These are phyloP conservation scores for Triticum monococcum DNA, from an alignment of 176 grass and related monocot species.

Conservation along the genomic window DNA sequence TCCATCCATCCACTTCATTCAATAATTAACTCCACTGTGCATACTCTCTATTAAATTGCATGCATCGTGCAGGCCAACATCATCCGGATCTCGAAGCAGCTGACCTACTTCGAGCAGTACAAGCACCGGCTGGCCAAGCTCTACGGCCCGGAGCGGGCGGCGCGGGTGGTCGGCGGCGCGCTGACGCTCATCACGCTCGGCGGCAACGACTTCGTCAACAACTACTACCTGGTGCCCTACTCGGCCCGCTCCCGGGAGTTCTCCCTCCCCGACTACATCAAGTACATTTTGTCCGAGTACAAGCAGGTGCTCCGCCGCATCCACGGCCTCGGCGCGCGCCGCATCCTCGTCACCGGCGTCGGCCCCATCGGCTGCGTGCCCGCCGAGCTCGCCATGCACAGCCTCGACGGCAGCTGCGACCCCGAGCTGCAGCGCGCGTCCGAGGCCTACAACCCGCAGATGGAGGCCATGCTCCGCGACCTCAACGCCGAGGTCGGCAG, in stretches of 20 bases:
- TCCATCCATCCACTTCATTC: not conserved
- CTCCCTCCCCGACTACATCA: slow-evolving; percentile 69
- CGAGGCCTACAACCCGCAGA: slow-evolving; percentile 71
- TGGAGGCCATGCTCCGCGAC: slow-evolving; percentile 20
- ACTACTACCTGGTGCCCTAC: slow-evolving; percentile 96
- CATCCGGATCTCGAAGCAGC: slow-evolving; percentile 76
- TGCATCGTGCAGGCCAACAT: slow-evolving; percentile 58
- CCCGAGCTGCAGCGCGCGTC: slow-evolving; percentile 66
- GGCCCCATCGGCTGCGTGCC: slow-evolving; percentile 87
- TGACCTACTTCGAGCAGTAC: slow-evolving; percentile 80
- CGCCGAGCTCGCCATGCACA: slow-evolving; percentile 75
- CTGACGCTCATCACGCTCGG: slow-evolving; percentile 82
- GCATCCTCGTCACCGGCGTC: slow-evolving; percentile 73
- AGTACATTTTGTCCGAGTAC: slow-evolving; percentile 77
- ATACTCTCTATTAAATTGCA: too few relatives aligned
- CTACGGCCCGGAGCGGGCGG: slow-evolving; percentile 34
- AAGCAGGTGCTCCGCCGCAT: slow-evolving; percentile 51
- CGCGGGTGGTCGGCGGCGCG: slow-evolving; percentile 32
- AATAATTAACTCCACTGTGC: not conserved
- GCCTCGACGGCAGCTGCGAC: slow-evolving; percentile 65
- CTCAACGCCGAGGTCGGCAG: slow-evolving; percentile 50
- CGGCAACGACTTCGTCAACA: slow-evolving; percentile 98
- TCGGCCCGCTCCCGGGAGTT: slow-evolving; percentile 73
- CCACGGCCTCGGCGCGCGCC: slow-evolving; percentile 50
- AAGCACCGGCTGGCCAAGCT: slow-evolving; percentile 51